Evolutionary conservation across 768 basidiomycete genomes (phyloP), one percentile per base, ranked within the genome.

Genomic region (Boletus sp.): DNA sequence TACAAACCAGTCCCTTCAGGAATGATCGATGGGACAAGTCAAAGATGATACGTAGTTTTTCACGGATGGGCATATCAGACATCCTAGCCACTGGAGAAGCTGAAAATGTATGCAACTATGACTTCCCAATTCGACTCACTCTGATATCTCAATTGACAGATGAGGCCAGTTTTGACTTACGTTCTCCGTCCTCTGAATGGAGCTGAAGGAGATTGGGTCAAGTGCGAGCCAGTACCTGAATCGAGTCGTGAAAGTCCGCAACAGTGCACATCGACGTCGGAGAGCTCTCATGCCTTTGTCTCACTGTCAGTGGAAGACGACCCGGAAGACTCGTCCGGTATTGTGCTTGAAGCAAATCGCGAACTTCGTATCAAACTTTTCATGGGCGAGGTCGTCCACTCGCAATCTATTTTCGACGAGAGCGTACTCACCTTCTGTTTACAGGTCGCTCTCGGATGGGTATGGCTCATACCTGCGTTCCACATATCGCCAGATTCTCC

Each of bases 381-480:
- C 68, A 79, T 84, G 72, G 87, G 88, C 40, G 81, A 84, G 76
- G 87, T 85, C 58, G n/a, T 57, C 66, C 48, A 33, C 7, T 53
- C 57, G 33, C 51, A 41, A 13, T 43, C 50, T 50, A 19, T 41
- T 21, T 25, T 4, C 6, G 8, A 33, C 15, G 32, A 45, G 27
- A 32, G 35, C 19, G 17, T 44, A 29, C 38, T 53, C 33, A 58
- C 19, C 1, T 41, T 35, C 21, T 45, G 32, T 51, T 11, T 34
- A 25, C 64, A 91, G 79, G 77, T 92, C 0, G 83, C 87, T 61
- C 82, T 94, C 68, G 85, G 88, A 32, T 94, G 92, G 92, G 66
- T 85, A 47, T 93, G 92, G 92, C 78, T 93, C 64, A 82, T 94
- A 55, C 92, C 92, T 0, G 77, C 83, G 0, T 93, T 93, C 73